Evolutionary conservation across 2,329 filamentous ascomycete species (phyloP).

Genomic region (Esteya vermicola): DNA sequence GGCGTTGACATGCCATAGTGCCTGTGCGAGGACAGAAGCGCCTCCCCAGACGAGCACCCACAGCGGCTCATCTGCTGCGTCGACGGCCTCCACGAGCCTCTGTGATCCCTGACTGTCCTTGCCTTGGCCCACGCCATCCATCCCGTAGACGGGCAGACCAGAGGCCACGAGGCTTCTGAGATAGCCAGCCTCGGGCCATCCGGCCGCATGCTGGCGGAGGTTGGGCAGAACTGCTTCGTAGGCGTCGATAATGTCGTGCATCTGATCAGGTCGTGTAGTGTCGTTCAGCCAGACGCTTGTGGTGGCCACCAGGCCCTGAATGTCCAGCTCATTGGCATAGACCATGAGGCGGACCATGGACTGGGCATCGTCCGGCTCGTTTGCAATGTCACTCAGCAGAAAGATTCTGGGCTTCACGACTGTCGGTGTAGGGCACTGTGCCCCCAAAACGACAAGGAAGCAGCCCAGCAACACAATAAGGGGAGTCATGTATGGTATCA

Average conservation of each 20-base stretch:
- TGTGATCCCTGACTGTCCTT: too few species aligned
- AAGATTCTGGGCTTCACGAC: constrained; percentile 25
- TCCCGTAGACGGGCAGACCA: constrained; percentile 14
- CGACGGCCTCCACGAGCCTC: constrained; percentile 19
- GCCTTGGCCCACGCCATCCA: neutral
- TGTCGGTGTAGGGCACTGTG: too few species aligned
- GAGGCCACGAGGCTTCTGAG: constrained; percentile 15
- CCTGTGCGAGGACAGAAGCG: constrained; percentile 35
- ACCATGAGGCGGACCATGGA: constrained; percentile 28
- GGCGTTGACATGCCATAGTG: constrained; percentile 24
- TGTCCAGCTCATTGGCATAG: constrained; percentile 30
- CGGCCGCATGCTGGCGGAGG: constrained; percentile 26
- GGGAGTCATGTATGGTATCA: too few species aligned
- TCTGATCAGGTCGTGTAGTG: constrained; percentile 24
- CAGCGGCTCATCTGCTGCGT: constrained; percentile 24
- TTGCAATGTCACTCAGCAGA: constrained; percentile 27
- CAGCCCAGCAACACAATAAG: too few species aligned
- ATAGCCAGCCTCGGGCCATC: constrained; percentile 19
- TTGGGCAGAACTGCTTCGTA: constrained; percentile 29
- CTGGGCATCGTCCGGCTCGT: constrained; percentile 30
- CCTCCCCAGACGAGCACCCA: constrained; percentile 41
- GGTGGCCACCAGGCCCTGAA: constrained; percentile 26
- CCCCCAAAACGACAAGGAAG: too few species aligned
- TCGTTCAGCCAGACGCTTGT: constrained; percentile 30
- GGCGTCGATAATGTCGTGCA: constrained; percentile 26